Percentiles rank a stretch among this genome's conserved stretches.
Evolutionary conservation across 2,329 filamentous ascomycete genomes (phyloP).

Genomic region (Blumeria hordei): DNA sequence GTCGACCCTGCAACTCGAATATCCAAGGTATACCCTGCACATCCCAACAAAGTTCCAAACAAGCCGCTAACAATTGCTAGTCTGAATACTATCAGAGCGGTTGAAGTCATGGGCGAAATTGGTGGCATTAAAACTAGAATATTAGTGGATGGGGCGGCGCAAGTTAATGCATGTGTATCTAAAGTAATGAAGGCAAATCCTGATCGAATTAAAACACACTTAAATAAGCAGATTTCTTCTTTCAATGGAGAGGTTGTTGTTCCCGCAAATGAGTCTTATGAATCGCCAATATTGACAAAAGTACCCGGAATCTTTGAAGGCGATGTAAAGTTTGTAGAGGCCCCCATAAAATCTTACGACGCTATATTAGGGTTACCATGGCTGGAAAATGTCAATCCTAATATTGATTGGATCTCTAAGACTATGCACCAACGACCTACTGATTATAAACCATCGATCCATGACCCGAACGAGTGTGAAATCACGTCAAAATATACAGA

Average conservation of each 20-base stretch:
- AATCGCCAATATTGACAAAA: not conserved
- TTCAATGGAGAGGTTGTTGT: not conserved
- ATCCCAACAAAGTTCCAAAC: not conserved
- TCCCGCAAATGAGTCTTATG: not conserved
- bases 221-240: not conserved
- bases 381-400: not conserved
- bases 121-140: not conserved
- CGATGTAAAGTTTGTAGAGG: not conserved
- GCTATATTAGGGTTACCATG: not conserved
- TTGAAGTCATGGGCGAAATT: not conserved
- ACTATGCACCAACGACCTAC: not conserved
- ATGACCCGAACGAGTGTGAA: too few relatives aligned
- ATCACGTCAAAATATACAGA: too few relatives aligned
- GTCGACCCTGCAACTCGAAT: not conserved
- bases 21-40: not conserved
- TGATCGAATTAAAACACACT: not conserved
- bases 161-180: slow-evolving; percentile 1
- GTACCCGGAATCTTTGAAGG: not conserved
- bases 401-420: not conserved
- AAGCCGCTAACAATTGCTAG: not conserved
- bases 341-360: not conserved
- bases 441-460: not conserved
- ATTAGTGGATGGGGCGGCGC: not conserved
- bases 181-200: not conserved
- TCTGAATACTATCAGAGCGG: not conserved